Evolutionary conservation across 2,329 filamentous ascomycete species (phyloP).

Genomic region (Neopestalotiopsis clavispora): DNA sequence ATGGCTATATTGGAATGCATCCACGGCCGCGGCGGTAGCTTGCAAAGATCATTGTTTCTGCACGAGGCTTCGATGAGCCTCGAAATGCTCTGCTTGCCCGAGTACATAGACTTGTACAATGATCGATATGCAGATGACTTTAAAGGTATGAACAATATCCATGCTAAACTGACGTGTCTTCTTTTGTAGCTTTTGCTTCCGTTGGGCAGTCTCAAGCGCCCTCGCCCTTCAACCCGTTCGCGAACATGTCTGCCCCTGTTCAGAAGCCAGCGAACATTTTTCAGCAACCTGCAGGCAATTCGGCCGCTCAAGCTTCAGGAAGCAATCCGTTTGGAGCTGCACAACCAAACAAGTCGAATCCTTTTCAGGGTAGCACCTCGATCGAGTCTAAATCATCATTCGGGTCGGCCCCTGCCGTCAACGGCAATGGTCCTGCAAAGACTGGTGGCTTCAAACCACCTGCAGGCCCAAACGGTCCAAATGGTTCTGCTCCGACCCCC

Average conservation of each 20-base stretch:
- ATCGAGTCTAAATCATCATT: not conserved
- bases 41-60: not conserved
- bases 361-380: not conserved
- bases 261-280: constrained; percentile 4
- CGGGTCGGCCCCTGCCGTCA: not conserved
- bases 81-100: not conserved
- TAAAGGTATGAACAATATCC: constrained; percentile 9
- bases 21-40: not conserved
- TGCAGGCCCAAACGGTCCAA: not conserved
- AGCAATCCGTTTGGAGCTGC: constrained; percentile 12
- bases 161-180: constrained; percentile 16
- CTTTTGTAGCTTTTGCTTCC: constrained; percentile 19
- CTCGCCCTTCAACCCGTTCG: constrained; percentile 19
- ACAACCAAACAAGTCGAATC: not conserved
- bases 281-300: constrained; percentile 9
- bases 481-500: not conserved
- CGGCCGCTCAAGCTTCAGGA: not conserved
- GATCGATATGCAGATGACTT: not conserved
- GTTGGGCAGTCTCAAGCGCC: constrained; percentile 9
- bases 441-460: constrained; percentile 3
- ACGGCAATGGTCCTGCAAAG: constrained; percentile 6
- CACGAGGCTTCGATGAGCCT: not conserved
- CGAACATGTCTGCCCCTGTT: constrained; percentile 1
- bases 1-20: not conserved
- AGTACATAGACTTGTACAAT: not conserved